Base-by-base conservation (phyloP, 495 filamentous ascomycete genomes). In the Penicillium diatomitis region DNA sequence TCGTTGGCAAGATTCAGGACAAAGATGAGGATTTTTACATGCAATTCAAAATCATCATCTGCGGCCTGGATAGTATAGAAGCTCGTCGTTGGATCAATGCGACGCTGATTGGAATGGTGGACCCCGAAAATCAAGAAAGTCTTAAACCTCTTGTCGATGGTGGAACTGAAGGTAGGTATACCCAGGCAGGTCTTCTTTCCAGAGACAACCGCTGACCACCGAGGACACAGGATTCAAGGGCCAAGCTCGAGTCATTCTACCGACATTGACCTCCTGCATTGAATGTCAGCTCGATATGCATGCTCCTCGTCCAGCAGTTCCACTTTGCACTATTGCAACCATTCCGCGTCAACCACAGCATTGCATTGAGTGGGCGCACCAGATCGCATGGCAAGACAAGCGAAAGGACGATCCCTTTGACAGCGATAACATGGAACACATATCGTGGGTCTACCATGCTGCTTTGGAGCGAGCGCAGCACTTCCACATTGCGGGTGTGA, bases 261-360 rank as follows among this genome's bases (percentile, higher is more conserved):
- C 94, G 1, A 92, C 87, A 11, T 72, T 99, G 50, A 90, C 88
- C 30, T 90, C 88, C 10, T 99, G 94, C 66, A 94, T 97, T 62
- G 94, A 99, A 72, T 99, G 94, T 60, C 95, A 97, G 53, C 79
- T 99, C 42, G 91, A 96, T 64, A 95, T 99, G 85, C 90, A 96
- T 63, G 88, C 94, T 6, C 94, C 94, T 32, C 80, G 88, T 42
- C 86, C 90, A 27, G 88, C 91, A 7, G 94, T 99, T 8, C 92
- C 94, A 2, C 83, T 99, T 30, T 99, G 94, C 68, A 99, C 94
- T 0, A 80, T 99, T 51, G 94, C 94, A 31, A 91, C 88, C 35
- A 97, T 99, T 53, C 94, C 94, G 4, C 86, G 94, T 11, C 94
- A 99, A 62, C 94, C 94, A 28, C 87, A 96, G 61, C 94, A 99